These are phyloP conservation scores for Porphyra umbilicalis DNA, from an alignment of 31 red algal genomes.

Conservation along the genomic window DNA sequence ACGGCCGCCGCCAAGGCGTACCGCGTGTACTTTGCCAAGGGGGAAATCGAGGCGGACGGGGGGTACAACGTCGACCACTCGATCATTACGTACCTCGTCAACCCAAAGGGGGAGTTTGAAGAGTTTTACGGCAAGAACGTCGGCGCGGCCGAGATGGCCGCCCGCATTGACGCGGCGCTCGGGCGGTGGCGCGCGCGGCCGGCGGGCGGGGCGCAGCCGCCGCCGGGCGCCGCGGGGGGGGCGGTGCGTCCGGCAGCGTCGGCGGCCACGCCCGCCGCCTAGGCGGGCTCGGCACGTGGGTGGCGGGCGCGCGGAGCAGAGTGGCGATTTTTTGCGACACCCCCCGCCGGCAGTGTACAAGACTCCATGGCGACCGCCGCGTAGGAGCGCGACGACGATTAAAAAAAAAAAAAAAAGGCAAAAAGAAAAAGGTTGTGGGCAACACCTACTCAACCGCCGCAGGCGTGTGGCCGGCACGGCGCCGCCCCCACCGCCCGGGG, in stretches of 20 bases:
- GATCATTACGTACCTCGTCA: conserved; percentile 96
- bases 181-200: conserved; percentile 2
- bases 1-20: conserved; percentile 56
- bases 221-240: no score
- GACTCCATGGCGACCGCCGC: no score
- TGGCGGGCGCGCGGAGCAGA: no score
- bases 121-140: conserved; percentile 91
- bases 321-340: no score
- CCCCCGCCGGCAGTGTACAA: no score
- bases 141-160: conserved; percentile 63
- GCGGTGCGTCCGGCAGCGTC: neutral
- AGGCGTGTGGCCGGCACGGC: no score
- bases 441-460: no score
- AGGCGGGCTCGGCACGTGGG: no score
- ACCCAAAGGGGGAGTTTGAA: conserved; percentile 67
- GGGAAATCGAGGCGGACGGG: conserved; percentile 27
- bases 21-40: conserved; percentile 86
- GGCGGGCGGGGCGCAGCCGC: neutral
- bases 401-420: neutral
- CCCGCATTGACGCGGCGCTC: conserved; percentile 29
- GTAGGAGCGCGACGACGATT: neutral
- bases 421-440: no score
- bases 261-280: neutral
- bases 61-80: conserved; percentile 94
- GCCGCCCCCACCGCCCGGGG: neutral